phyloP scores from a whole-genome alignment of 139 green algal species.

The Closterium sp. region DNA sequence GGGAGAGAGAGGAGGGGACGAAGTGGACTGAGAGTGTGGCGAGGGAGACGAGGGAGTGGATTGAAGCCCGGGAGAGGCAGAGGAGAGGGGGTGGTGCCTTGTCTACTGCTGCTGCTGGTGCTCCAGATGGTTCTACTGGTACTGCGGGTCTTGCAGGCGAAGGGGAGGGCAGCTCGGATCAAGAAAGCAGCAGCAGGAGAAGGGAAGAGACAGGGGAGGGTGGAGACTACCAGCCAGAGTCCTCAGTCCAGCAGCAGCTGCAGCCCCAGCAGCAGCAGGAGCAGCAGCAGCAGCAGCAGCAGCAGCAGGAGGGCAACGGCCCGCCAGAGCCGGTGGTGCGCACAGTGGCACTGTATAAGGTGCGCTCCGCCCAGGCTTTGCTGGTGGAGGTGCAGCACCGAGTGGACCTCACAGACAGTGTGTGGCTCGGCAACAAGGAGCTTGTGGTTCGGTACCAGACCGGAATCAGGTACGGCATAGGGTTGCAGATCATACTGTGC shows the following conservation, averaged over 20 bases:
- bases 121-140: neutral
- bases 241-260: neutral
- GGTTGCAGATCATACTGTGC: too few relatives aligned
- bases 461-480: neutral
- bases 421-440: conserved; percentile 19
- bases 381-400: conserved; percentile 24
- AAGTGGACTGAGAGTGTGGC: neutral
- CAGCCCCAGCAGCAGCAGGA: neutral
- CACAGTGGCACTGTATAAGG: neutral
- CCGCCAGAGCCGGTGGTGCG: neutral
- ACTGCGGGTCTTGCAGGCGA: too few relatives aligned
- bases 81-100: neutral
- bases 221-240: too few relatives aligned
- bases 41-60: neutral
- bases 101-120: too few relatives aligned
- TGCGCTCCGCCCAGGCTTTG: neutral
- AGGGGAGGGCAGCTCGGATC: too few relatives aligned
- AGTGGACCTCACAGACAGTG: conserved; percentile 11
- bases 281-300: neutral
- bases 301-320: neutral
- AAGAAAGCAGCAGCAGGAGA: too few relatives aligned
- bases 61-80: neutral
- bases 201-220: neutral
- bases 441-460: conserved; percentile 40
- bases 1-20: neutral